Percentiles rank a stretch among this genome's conserved stretches.
Evolutionary conservation across 805 yeast species (phyloP).

Genomic region (Kregervanrija fluxuum): DNA sequence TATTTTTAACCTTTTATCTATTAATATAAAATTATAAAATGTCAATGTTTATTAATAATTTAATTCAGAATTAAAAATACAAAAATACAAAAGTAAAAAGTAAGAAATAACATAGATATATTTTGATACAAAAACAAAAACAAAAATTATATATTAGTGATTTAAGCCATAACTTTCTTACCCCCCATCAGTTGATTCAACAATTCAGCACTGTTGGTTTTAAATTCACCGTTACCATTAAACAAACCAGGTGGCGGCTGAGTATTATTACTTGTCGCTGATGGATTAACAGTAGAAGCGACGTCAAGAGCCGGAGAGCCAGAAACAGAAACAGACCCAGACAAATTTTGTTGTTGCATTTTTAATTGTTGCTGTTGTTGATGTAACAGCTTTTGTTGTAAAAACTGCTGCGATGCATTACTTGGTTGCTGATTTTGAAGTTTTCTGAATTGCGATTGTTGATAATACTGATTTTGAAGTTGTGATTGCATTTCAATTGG

Average conservation of each 20-base stretch:
- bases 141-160: too few species aligned
- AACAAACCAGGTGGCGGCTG: conserved; percentile 76
- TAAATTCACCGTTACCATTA: conserved; percentile 5
- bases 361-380: conserved; percentile 26
- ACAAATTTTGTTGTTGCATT: conserved; percentile 14
- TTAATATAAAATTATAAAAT: too few species aligned
- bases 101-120: too few species aligned
- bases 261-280: conserved; percentile 31
- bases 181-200: conserved; percentile 82
- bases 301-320: conserved; percentile 2
- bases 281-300: too few species aligned
- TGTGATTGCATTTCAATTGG: background rate
- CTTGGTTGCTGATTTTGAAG: conserved; percentile 26
- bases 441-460: conserved; percentile 24
- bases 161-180: conserved; percentile 30
- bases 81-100: too few species aligned
- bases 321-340: conserved; percentile 26
- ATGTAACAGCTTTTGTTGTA: conserved; percentile 8
- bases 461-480: conserved; percentile 22
- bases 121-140: too few species aligned
- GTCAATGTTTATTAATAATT: too few species aligned
- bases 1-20: too few species aligned
- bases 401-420: conserved; percentile 5
- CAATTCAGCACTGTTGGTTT: conserved; percentile 49
- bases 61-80: too few species aligned